Evolutionary conservation across 2,329 filamentous ascomycete genomes (phyloP).

Genomic region (Trichoderma simmonsii): DNA sequence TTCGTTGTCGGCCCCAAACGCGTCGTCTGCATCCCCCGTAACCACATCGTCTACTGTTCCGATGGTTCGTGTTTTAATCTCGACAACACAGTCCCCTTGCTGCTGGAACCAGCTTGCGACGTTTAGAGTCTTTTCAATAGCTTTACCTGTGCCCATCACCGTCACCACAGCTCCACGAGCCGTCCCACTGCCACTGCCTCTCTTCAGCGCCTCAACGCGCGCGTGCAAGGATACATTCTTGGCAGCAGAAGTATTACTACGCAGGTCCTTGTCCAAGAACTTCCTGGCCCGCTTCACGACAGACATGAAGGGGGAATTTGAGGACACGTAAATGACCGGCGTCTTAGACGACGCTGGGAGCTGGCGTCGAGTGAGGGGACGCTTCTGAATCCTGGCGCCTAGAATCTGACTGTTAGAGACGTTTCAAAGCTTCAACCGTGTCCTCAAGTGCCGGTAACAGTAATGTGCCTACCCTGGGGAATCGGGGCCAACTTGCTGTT

Average conservation of each 20-base stretch:
- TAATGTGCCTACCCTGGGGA: conserved; percentile 30
- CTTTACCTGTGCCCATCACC: conserved; percentile 63
- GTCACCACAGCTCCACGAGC: conserved; percentile 44
- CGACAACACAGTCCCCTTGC: conserved; percentile 56
- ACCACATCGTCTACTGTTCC: conserved; percentile 67
- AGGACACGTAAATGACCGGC: conserved; percentile 61
- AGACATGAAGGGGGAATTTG: conserved; percentile 64
- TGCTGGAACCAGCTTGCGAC: conserved; percentile 64
- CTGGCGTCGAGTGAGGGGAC: conserved; percentile 43
- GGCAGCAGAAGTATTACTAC: conserved; percentile 43
- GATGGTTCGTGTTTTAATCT: conserved; percentile 60
- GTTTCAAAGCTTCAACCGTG: not conserved
- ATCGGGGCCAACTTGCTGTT: conserved; percentile 36
- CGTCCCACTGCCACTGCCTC: conserved; percentile 27
- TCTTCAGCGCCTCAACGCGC: conserved; percentile 44
- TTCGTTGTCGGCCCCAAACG: conserved; percentile 31
- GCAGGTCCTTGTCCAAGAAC: conserved; percentile 54
- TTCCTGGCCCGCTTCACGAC: conserved; percentile 63
- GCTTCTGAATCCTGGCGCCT: conserved; percentile 51
- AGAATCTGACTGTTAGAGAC: conserved; percentile 9
- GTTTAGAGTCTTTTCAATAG: conserved; percentile 60
- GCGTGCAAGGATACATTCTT: conserved; percentile 45
- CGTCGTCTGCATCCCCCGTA: conserved; percentile 34
- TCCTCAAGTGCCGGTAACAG: conserved; percentile 9
- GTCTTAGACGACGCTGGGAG: conserved; percentile 42